These are phyloP conservation scores for Pichia rugopelliculosa DNA, from an alignment of 805 yeast genomes.

Conservation along the genomic window DNA sequence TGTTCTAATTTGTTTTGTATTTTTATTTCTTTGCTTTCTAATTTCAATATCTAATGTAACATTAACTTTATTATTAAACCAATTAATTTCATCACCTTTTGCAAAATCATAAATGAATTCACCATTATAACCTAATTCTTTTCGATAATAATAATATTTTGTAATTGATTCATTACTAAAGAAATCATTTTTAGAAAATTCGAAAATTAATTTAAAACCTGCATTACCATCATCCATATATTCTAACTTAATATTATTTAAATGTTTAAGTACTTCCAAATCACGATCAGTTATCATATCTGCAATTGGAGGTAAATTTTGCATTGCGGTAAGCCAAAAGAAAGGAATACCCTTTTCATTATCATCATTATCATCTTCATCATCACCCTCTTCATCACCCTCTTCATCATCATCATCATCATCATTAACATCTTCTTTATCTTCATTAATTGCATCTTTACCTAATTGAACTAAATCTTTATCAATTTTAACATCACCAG, in stretches of 20 bases:
- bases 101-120: constrained; percentile 97
- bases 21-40: constrained; percentile 95
- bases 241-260: constrained; percentile 67
- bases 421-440: constrained; percentile 25
- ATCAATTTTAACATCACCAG: constrained; percentile 62
- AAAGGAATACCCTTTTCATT: constrained; percentile 71
- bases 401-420: constrained; percentile 36
- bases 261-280: constrained; percentile 65
- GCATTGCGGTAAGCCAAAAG: constrained; percentile 95
- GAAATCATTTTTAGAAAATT: constrained; percentile 67
- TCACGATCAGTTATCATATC: constrained; percentile 88
- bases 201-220: constrained; percentile 83
- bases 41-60: constrained; percentile 83
- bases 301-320: constrained; percentile 71
- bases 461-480: constrained; percentile 72
- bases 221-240: constrained; percentile 65
- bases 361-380: constrained; percentile 32
- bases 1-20: constrained; percentile 93
- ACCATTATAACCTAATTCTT: constrained; percentile 88
- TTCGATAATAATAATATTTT: constrained; percentile 90
- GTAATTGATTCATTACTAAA: constrained; percentile 66
- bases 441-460: constrained; percentile 52
- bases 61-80: constrained; percentile 75
- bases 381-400: constrained; percentile 33
- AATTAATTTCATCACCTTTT: constrained; percentile 77